phyloP scores from a whole-genome alignment of 345 rosid genomes.

The Erucastrum elatum region DNA sequence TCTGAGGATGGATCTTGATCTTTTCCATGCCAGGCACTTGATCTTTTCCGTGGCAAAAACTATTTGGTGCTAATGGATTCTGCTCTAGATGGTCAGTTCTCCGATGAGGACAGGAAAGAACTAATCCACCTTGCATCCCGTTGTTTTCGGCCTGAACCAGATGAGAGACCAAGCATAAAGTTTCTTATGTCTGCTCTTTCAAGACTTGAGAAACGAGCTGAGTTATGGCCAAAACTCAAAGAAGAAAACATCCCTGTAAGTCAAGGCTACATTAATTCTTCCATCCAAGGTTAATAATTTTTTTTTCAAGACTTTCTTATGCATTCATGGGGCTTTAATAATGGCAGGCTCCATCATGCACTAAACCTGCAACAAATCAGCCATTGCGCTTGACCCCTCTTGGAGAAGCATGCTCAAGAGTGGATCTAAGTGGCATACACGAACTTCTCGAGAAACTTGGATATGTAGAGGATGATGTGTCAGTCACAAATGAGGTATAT shows the following conservation, averaged over 20 bases:
- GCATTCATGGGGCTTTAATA: conserved; percentile 5
- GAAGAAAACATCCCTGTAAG: conserved; percentile 33
- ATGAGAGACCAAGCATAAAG: conserved; percentile 92
- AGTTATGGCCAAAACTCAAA: conserved; percentile 49
- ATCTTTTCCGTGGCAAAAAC: conserved; percentile 86
- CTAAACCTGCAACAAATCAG: conserved; percentile 49
- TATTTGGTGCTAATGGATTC: conserved; percentile 95
- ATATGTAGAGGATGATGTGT: conserved; percentile 93
- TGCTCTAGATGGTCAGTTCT: conserved; percentile 89
- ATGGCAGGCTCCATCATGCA: conserved; percentile 59
- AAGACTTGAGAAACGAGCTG: conserved; percentile 81
- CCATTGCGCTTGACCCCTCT: conserved; percentile 64
- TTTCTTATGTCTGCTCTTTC: conserved; percentile 73
- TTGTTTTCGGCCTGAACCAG: conserved; percentile 87
- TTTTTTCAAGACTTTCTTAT: conserved; percentile 9
- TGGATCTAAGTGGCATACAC: conserved; percentile 86
- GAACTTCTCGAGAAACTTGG: conserved; percentile 81
- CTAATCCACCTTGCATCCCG: conserved; percentile 82
- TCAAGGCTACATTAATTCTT: conserved; percentile 4
- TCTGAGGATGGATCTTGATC: conserved; percentile 14
- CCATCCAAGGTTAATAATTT: not conserved
- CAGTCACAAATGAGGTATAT: conserved; percentile 91
- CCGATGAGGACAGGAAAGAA: conserved; percentile 95
- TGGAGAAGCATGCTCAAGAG: conserved; percentile 83
- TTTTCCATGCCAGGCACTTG: conserved; percentile 69